These are phyloP conservation scores for Antarctomyces pellizariae DNA, from an alignment of 495 filamentous ascomycete genomes.

Conservation along the genomic window DNA sequence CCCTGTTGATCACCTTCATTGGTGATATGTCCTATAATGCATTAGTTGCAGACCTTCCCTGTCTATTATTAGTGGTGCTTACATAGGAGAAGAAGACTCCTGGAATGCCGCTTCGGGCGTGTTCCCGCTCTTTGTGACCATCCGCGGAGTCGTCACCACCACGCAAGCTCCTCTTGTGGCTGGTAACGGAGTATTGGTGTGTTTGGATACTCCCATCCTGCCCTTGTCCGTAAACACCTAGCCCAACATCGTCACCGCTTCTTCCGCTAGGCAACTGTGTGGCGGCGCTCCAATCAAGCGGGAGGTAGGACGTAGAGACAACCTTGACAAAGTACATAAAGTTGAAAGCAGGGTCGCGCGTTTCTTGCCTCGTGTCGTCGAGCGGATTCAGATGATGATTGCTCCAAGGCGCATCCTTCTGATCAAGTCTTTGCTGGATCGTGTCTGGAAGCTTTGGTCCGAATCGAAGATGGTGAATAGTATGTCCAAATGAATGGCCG, in stretches of 20 bases:
- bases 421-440: constrained; percentile 34
- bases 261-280: constrained; percentile 15
- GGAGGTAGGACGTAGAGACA: constrained; percentile 81
- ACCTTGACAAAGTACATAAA: constrained; percentile 99
- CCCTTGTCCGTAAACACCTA: constrained; percentile 39
- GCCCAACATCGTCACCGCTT: constrained; percentile 28
- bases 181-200: constrained; percentile 93
- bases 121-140: constrained; percentile 74
- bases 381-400: constrained; percentile 84
- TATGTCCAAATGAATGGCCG: constrained; percentile 69
- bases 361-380: constrained; percentile 57
- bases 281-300: constrained; percentile 43
- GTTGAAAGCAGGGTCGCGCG: constrained; percentile 66
- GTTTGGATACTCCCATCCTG: constrained; percentile 72
- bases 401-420: constrained; percentile 40
- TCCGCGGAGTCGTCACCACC: constrained; percentile 66
- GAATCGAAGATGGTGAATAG: constrained; percentile 79
- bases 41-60: constrained; percentile 2
- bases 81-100: constrained; percentile 97
- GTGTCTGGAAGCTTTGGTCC: constrained; percentile 72
- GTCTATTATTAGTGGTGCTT: constrained; percentile 14
- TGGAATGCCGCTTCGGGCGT: constrained; percentile 77
- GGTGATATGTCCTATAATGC: constrained; percentile 68
- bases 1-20: constrained; percentile 98
- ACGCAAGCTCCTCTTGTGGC: constrained; percentile 63